Percentiles rank a stretch among this genome's conserved stretches.
These are phyloP conservation scores for Plectosphaerella sp. DNA, from an alignment of 2,329 filamentous ascomycete genomes.

Conservation along the genomic window DNA sequence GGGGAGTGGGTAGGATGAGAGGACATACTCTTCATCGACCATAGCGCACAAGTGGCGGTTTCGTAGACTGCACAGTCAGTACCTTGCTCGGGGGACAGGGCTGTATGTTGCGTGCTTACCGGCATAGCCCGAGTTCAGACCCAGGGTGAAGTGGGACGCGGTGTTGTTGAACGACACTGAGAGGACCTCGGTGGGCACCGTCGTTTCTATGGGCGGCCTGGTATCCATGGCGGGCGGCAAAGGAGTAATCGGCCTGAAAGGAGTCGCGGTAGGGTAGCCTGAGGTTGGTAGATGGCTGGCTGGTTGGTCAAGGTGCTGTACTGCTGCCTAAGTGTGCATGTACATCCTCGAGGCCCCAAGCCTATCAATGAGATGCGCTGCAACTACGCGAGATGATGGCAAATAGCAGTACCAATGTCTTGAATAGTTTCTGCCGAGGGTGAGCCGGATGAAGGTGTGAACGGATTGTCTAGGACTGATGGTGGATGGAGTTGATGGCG, in stretches of 20 bases:
- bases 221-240: constrained; percentile 69
- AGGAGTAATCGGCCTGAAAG: neutral
- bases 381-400: too few species aligned
- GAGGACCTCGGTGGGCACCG: constrained; percentile 69
- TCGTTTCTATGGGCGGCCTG: constrained; percentile 75
- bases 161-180: constrained; percentile 85
- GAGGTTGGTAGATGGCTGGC: too few species aligned
- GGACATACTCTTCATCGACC: neutral
- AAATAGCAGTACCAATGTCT: too few species aligned
- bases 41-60: constrained; percentile 64
- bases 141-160: constrained; percentile 80
- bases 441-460: too few species aligned
- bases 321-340: neutral
- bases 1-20: neutral
- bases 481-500: too few species aligned
- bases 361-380: too few species aligned
- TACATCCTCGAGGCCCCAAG: too few species aligned
- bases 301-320: neutral
- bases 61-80: constrained; percentile 59
- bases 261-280: neutral
- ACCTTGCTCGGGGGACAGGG: neutral
- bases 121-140: constrained; percentile 76
- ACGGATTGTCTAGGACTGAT: too few species aligned
- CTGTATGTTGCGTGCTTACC: constrained; percentile 41
- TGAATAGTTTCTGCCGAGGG: too few species aligned